phyloP scores from a whole-genome alignment of 257 asterid genomes.

The Solanum habrochaites region DNA sequence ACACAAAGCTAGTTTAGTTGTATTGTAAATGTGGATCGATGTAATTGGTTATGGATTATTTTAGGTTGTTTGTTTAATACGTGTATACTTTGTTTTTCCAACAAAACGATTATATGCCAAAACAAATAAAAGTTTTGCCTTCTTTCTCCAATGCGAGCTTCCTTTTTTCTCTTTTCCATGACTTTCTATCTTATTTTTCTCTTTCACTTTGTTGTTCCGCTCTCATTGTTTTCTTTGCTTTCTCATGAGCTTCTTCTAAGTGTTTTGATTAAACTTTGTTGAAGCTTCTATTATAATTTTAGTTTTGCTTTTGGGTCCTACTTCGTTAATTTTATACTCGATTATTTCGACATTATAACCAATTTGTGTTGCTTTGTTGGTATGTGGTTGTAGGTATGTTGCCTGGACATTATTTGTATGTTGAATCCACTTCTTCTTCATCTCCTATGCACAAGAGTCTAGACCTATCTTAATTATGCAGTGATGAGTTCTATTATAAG shows the following conservation, averaged over 20 bases:
- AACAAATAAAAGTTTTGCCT: background rate
- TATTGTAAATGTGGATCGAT: too few species aligned
- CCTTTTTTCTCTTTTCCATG: too few species aligned
- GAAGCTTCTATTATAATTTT: too few species aligned
- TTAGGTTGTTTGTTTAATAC: too few species aligned
- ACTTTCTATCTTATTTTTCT: too few species aligned
- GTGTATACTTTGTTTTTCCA: background rate
- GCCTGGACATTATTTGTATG: background rate
- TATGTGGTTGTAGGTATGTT: background rate
- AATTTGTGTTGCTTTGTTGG: background rate
- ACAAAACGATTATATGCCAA: too few species aligned
- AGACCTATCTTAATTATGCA: background rate
- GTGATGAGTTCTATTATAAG: background rate
- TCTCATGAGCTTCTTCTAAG: background rate
- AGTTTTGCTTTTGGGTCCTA: background rate
- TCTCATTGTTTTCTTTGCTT: background rate
- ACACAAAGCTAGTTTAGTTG: background rate
- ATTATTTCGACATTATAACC: background rate
- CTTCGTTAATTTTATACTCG: too few species aligned
- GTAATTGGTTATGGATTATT: too few species aligned
- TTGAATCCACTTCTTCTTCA: too few species aligned
- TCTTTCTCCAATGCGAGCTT: too few species aligned
- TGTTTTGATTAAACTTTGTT: background rate
- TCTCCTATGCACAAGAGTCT: background rate
- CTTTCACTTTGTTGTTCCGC: too few species aligned